Conservation (phyloP, 305 asterid species). For the Ajuga reptans region DNA sequence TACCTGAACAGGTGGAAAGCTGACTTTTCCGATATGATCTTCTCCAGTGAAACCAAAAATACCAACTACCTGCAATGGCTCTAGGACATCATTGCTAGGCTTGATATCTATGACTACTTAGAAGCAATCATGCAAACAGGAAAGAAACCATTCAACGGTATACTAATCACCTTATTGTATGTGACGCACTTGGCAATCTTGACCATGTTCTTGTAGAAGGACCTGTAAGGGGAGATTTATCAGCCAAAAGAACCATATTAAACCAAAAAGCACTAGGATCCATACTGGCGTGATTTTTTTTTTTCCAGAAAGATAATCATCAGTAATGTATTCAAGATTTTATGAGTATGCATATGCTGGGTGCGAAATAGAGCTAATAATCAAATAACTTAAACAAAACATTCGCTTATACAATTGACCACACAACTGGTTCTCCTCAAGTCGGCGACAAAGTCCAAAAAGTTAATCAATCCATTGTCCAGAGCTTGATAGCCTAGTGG, state of each 20-base stretch:
- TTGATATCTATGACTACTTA: slow-evolving; percentile 2
- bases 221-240: slow-evolving; percentile 35
- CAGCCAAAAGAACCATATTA: neutral
- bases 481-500: neutral
- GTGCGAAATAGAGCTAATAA: neutral
- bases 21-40: slow-evolving; percentile 87
- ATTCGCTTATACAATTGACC: neutral
- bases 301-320: neutral
- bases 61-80: slow-evolving; percentile 56
- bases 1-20: slow-evolving; percentile 95
- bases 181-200: slow-evolving; percentile 77
- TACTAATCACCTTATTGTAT: slow-evolving; percentile 61
- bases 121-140: neutral
- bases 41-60: slow-evolving; percentile 91
- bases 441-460: neutral
- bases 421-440: neutral
- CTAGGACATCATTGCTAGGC: slow-evolving; percentile 1
- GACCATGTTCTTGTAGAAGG: slow-evolving; percentile 84
- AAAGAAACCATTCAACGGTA: neutral
- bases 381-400: neutral
- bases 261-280: neutral
- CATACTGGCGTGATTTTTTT: neutral
- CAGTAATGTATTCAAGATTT: neutral
- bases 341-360: neutral
- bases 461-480: neutral